Percentiles rank a stretch among this genome's conserved stretches.
phyloP scores from a whole-genome alignment of 768 basidiomycete species.

The Auriscalpium vulgare region DNA sequence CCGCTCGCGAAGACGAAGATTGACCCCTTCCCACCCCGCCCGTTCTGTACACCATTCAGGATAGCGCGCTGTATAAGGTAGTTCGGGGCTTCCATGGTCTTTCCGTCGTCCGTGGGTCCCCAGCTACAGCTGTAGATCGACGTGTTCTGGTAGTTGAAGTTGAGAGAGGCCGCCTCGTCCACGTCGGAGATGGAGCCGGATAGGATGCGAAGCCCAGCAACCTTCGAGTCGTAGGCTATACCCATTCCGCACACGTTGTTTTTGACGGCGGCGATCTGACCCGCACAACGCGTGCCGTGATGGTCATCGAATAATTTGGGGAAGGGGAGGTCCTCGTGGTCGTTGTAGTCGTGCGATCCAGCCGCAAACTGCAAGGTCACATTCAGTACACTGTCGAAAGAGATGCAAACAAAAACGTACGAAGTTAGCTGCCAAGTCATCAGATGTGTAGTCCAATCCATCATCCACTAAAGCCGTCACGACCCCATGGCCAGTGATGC shows the following conservation, averaged over 20 bases:
- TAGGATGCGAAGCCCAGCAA: conserved; percentile 92
- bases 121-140: conserved; percentile 95
- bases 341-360: conserved; percentile 95
- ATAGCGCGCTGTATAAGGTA: conserved; percentile 91
- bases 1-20: conserved; percentile 97
- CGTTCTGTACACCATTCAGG: conserved; percentile 87
- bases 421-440: conserved; percentile 86
- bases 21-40: conserved; percentile 83
- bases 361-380: conserved; percentile 53
- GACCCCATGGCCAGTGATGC: conserved; percentile 80
- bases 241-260: conserved; percentile 94
- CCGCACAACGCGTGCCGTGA: conserved; percentile 96
- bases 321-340: conserved; percentile 79
- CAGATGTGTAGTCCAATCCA: conserved; percentile 83
- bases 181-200: conserved; percentile 92
- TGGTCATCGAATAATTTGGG: conserved; percentile 87
- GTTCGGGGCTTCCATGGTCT: conserved; percentile 88
- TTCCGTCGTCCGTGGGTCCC: conserved; percentile 95
- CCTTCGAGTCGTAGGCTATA: conserved; percentile 84
- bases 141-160: conserved; percentile 87
- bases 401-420: conserved; percentile 40
- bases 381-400: neutral
- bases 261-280: conserved; percentile 88
- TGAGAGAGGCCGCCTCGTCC: conserved; percentile 92
- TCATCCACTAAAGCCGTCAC: conserved; percentile 91